Evolutionary conservation across 2,329 filamentous ascomycete genomes (phyloP), one percentile per base, ranked within the genome.

Genomic region (Stagonosporopsis cucurbitacearum): DNA sequence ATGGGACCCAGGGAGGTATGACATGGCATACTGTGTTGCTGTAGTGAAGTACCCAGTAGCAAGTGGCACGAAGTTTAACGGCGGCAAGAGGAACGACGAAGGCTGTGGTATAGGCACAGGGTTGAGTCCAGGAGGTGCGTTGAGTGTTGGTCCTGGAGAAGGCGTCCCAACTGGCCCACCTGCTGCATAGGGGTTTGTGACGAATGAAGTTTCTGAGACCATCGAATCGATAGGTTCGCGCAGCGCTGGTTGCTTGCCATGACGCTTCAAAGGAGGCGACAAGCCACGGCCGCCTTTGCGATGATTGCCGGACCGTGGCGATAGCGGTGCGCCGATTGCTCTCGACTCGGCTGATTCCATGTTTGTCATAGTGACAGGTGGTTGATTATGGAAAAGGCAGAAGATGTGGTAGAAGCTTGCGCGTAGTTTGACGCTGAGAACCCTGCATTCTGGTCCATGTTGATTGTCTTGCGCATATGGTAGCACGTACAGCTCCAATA

Each of bases 391-490:
- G 72, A 97, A 98, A 12, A 98, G 84, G 50, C 96, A 95, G 74
- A 96, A 96, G 63, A 99, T 92, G 78, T 99, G 94, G 68, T 96
- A 95, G 73, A 98, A 96, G 19, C 92, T 96, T 15, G 95, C 95
- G 57, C 92, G 88, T 13, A 99, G 83, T 77, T 98, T 99, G 73
- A 92, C 91, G 19, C 91, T 88, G 60, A 99, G 83, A 40, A 98
- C 93, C 70, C 92, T 93, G 54, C 96, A 86, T 74, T 96, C 93
- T 15, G 77, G 69, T 82, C 86, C 77, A 87, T 91, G 68, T 86
- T 88, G 64, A 83, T 87, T 52, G 91, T 90, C 84, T 89, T 91
- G 37, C 43, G 78, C 79, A 55, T 79, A 80, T 0, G 94, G 95
- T 19, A 98, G 80, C 42, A 99, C 87, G 73, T 94, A 95, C 45